Base-by-base conservation (phyloP, 2,329 filamentous ascomycete genomes). In the Kalaharituber pfeilii region DNA sequence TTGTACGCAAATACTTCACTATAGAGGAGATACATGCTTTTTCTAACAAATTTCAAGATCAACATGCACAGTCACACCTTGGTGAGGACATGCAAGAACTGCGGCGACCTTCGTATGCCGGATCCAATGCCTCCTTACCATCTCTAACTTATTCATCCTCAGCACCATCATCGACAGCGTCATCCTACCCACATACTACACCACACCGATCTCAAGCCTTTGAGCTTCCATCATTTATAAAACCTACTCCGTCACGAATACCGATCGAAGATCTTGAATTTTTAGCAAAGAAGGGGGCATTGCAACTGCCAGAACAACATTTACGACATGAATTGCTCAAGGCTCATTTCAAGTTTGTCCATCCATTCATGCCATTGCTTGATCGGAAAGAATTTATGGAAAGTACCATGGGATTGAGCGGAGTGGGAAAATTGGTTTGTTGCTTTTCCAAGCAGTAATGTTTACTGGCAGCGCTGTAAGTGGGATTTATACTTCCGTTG, bases 401-500 rank as follows among this genome's bases (percentile, higher is more conserved):
- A 50, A 73, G 76, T 45, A 74, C 87, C 59, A 78, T 80, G 62
- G 72, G 74, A 55, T 73, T 75, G 9, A 73, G 76, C 49, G 74
- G 78, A 61, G n/a, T n/a, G 81, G 82, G 8, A 81, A 80, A 65
- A 75, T 87, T 64, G 94, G 88, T 69, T 71, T 96, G 62, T 77
- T 95, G 56, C 72, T 95, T 1, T 95, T 94, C 68, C 89, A 95
- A 66, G 84, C 88, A 9, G 82, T 94, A 64, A 94, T 95, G 86
- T 96, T 95, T 66, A 82, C 86, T 1, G 87, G 84, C 1, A 84
- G 84, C 1, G 86, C 88, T 0, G 57, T 60, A 53, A 53, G 53
- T 56, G 44, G 22, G n/a, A n/a, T 39, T 28, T n/a, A 8, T 18
- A 20, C 26, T 24, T 51, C 36, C 18, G n/a, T 15, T 52, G 20